Evolutionary conservation across 2,329 filamentous ascomycete genomes (phyloP).

Genomic region (Phaeosphaeriaceae sp.): DNA sequence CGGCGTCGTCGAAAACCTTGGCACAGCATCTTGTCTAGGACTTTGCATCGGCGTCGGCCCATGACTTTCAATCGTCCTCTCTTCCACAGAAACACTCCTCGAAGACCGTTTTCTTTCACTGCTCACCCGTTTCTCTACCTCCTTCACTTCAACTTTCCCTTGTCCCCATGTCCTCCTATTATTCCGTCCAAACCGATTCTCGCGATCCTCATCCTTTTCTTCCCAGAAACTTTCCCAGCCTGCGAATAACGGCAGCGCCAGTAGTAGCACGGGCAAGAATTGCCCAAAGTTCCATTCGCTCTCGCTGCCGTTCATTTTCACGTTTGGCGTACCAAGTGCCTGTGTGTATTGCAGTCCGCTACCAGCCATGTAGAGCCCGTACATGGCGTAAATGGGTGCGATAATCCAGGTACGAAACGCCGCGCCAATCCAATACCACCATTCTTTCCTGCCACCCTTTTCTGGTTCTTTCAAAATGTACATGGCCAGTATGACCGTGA

Average conservation of each 20-base stretch:
- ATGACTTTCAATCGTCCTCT: slow-evolving; percentile 20
- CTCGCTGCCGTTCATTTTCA: slow-evolving; percentile 30
- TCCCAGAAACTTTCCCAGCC: slow-evolving; percentile 42
- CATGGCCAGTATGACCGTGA: slow-evolving; percentile 39
- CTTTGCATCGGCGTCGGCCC: slow-evolving; percentile 5
- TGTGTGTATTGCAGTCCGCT: slow-evolving; percentile 29
- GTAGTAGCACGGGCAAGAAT: slow-evolving; percentile 37
- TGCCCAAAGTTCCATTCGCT: slow-evolving; percentile 40
- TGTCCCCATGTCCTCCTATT: slow-evolving; percentile 9
- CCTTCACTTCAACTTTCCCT: slow-evolving; percentile 4
- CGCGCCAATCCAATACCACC: slow-evolving; percentile 30
- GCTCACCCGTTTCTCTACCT: slow-evolving; percentile 5
- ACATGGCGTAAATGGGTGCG: slow-evolving; percentile 37
- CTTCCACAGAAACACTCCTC: slow-evolving; percentile 19
- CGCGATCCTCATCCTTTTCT: slow-evolving; percentile 32
- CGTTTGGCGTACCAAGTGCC: slow-evolving; percentile 30
- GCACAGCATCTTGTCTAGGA: neutral
- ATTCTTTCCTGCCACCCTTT: slow-evolving; percentile 16
- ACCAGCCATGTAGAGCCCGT: slow-evolving; percentile 36
- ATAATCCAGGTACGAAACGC: slow-evolving; percentile 39
- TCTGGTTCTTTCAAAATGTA: slow-evolving; percentile 27
- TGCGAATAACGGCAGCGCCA: slow-evolving; percentile 39
- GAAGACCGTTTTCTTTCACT: slow-evolving; percentile 5
- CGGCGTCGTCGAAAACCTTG: slow-evolving; percentile 5
- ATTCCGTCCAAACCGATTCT: slow-evolving; percentile 22